A percentile compares a stretch with the other conserved stretches of the same genome.
phyloP scores from a whole-genome alignment of 1,284 basidiomycete species.

The Irpex lacteus region DNA sequence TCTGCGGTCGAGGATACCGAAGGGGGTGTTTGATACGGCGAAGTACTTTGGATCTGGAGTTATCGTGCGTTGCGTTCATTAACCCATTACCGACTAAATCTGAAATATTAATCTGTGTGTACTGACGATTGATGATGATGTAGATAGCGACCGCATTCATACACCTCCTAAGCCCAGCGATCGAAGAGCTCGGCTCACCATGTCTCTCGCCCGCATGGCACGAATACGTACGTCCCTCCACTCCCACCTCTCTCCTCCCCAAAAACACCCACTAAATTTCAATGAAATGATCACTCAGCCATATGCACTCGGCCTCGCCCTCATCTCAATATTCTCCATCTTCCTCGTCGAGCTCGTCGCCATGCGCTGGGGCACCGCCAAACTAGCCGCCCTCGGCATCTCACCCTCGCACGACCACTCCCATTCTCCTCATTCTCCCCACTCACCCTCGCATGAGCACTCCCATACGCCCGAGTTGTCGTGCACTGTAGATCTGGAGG shows the following conservation, averaged over 20 bases:
- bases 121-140: neutral
- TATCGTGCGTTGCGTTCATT: too few relatives aligned
- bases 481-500: neutral
- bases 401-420: slow-evolving; percentile 40
- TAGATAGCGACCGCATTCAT: slow-evolving; percentile 92
- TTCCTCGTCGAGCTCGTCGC: slow-evolving; percentile 86
- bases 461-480: neutral
- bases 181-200: slow-evolving; percentile 65
- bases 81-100: too few relatives aligned
- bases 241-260: slow-evolving; percentile 14
- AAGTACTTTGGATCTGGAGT: slow-evolving; percentile 97
- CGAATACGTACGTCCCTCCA: slow-evolving; percentile 55
- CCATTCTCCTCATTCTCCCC: too few relatives aligned
- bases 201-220: slow-evolving; percentile 77
- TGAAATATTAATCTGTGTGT: too few relatives aligned
- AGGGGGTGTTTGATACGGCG: slow-evolving; percentile 75
- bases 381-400: slow-evolving; percentile 53
- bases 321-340: slow-evolving; percentile 78
- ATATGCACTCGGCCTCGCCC: slow-evolving; percentile 78
- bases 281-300: slow-evolving; percentile 41
- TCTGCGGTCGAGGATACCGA: slow-evolving; percentile 53
- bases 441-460: slow-evolving; percentile 58
- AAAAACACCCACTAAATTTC: neutral
- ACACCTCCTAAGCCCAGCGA: slow-evolving; percentile 77
- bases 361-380: slow-evolving; percentile 75